Base-by-base conservation (phyloP, 768 basidiomycete genomes). In the Naganishia antarctica region DNA sequence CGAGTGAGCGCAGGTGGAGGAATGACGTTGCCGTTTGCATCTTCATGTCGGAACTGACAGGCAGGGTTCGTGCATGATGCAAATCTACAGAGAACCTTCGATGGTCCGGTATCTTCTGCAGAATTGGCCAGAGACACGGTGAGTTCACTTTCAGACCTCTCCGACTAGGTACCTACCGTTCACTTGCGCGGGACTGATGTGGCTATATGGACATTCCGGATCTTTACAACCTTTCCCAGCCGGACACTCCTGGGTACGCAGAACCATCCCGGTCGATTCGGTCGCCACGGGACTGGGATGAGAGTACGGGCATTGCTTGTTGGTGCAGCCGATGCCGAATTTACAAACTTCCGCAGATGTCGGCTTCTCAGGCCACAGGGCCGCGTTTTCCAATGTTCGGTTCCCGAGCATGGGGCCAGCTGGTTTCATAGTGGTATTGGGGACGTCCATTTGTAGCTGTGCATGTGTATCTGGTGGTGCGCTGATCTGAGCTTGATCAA, bases 251-350 rank as follows among this genome's bases (percentile, higher is more conserved):
- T 98, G 94, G 63, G 89, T 91, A 71, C 89, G 94, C 62, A 99
- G 81, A 1, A 98, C 96, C 67, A 99, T 83, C 9, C 93, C 96
- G 71, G 88, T 92, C 79, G 94, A 91, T 32, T 88, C 82, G 18
- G 94, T 96, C 6, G 96, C 93, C 3, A 92, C 90, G n/a, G 96
- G 96, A 11, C 89, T 91, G 4, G 96, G 93, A 76, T 99, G 96
- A 8, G 91, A 90, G 77, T 85, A 98, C 18, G 88, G 83, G 77
- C 96, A 99, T 48, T 86, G 82, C 0, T 88, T 82, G 76, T 97
- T 94, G 51, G 87, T 88, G 78, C 96, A 99, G 69, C 92, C 94
- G 25, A 87, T 81, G 13, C 84, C 86, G 69, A 89, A 98, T 79
- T 96, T 96, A 85, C 96, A 99, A 23, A 99, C 81, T 0, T 73